Conservation (phyloP, 129 eudicot genomes). For the sunflower (Helianthus annuus) region HanXRQr2.0-SUNRISE NC_035446.2:133133919-133134418, state of each 20-base stretch:
- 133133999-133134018: slow-evolving; percentile 2
- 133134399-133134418: neutral
- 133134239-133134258: neutral
- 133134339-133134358: neutral
- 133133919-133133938: too few relatives aligned
- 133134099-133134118: slow-evolving; percentile 19
- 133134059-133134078: neutral
- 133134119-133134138: slow-evolving; percentile 23
- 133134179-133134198: neutral
- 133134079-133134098: slow-evolving; percentile 3
- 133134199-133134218: neutral
- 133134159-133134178: neutral
- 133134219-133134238: neutral
- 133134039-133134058: neutral
- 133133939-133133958: too few relatives aligned
- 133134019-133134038: slow-evolving; percentile 4
- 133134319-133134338: too few relatives aligned
- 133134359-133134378: slow-evolving; percentile 6
- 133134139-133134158: neutral
- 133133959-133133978: neutral
- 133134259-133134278: neutral
- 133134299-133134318: too few relatives aligned
- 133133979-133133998: neutral
- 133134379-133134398: neutral
- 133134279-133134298: neutral